Evolutionary conservation across 352 stramenopile species (phyloP).

Genomic region (Phytophthora brassicae): DNA sequence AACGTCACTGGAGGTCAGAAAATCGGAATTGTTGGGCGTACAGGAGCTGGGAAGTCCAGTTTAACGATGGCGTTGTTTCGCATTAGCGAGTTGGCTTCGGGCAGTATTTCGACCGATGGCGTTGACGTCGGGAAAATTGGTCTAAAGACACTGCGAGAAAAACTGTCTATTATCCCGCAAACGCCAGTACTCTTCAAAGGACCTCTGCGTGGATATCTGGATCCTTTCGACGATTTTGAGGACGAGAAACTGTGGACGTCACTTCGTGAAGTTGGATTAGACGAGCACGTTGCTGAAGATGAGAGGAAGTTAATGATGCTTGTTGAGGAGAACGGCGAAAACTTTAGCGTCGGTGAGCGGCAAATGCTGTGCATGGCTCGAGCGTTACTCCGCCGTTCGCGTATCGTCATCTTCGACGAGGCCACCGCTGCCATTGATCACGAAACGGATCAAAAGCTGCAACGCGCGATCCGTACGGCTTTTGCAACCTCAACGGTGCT

Average conservation of each 20-base stretch:
- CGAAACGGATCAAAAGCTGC: constrained; percentile 63
- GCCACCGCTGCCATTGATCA: constrained; percentile 80
- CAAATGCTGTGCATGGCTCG: constrained; percentile 93
- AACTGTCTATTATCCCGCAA: constrained; percentile 92
- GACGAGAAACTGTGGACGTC: constrained; percentile 65
- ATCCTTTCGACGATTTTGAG: constrained; percentile 85
- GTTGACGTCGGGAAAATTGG: constrained; percentile 72
- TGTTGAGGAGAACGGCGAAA: constrained; percentile 92
- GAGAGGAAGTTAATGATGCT: constrained; percentile 60
- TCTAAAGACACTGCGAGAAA: constrained; percentile 67
- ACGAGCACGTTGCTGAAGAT: constrained; percentile 52
- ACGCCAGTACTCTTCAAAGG: constrained; percentile 91
- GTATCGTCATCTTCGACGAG: constrained; percentile 76
- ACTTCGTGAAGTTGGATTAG: constrained; percentile 44
- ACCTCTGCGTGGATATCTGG: constrained; percentile 88
- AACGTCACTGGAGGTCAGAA: constrained; percentile 60
- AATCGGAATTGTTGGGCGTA: constrained; percentile 22
- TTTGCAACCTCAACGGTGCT: constrained; percentile 92
- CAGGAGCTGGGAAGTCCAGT: constrained; percentile 24
- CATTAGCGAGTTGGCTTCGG: constrained; percentile 77
- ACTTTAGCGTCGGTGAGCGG: constrained; percentile 93
- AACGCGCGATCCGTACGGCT: constrained; percentile 71
- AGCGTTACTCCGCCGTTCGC: constrained; percentile 83
- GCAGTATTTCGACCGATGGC: constrained; percentile 85
- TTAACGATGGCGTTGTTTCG: constrained; percentile 37